These are phyloP conservation scores for Picocystis sp. DNA, from an alignment of 163 green algal genomes.

Conservation along the genomic window DNA sequence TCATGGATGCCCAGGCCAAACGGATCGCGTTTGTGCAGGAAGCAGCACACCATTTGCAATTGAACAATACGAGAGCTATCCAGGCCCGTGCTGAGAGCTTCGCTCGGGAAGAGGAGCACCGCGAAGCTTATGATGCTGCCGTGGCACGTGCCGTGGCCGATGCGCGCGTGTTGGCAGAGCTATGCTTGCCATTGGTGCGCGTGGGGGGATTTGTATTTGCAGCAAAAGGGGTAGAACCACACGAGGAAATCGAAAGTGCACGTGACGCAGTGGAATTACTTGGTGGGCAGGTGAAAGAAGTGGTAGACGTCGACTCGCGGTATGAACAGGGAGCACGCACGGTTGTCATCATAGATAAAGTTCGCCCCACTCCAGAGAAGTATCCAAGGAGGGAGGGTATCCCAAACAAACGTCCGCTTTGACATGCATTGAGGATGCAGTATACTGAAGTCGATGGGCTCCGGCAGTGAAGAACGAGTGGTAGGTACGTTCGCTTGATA, in stretches of 20 bases:
- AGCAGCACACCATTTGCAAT: constrained; percentile 15
- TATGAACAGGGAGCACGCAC: constrained; percentile 31
- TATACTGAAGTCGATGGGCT: too few relatives aligned
- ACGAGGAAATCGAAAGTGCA: constrained; percentile 42
- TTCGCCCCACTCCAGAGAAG: constrained; percentile 19
- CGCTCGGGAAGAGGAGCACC: constrained; percentile 13
- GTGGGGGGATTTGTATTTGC: constrained; percentile 53
- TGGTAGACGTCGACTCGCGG: constrained; percentile 35
- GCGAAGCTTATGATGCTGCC: constrained; percentile 36
- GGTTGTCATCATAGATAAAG: constrained; percentile 48
- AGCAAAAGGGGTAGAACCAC: constrained; percentile 51
- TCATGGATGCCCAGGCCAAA: constrained; percentile 73
- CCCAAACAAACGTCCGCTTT: constrained; percentile 49
- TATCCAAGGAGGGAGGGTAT: constrained; percentile 46
- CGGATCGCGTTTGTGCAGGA: constrained; percentile 48
- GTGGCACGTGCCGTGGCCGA: constrained; percentile 67
- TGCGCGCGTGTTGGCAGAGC: constrained; percentile 53
- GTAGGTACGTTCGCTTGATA: too few relatives aligned
- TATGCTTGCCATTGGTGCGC: constrained; percentile 68
- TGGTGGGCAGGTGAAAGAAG: constrained; percentile 22
- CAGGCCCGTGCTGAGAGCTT: constrained; percentile 55
- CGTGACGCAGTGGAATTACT: constrained; percentile 32
- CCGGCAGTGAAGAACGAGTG: too few relatives aligned
- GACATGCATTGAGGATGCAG: neutral
- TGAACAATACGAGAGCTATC: constrained; percentile 43